These are phyloP conservation scores for Aspergillus sclerotialis DNA, from an alignment of 2,329 filamentous ascomycete species.

Conservation along the genomic window DNA sequence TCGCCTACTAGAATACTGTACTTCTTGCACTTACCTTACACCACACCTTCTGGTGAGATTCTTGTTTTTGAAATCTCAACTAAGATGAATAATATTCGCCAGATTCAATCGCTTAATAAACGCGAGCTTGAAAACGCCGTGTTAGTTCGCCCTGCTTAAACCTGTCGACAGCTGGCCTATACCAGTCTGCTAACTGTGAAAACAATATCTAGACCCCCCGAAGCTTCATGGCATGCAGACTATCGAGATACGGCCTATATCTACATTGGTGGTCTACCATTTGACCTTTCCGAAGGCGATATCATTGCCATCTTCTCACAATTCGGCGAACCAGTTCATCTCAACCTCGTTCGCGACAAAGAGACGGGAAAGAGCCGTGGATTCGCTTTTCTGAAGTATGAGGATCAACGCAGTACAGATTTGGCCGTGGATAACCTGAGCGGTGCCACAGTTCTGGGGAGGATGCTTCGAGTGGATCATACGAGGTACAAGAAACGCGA, in stretches of 20 bases:
- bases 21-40: background rate
- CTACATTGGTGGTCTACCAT: conserved; percentile 91
- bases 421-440: conserved; percentile 93
- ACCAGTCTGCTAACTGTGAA: conserved; percentile 6
- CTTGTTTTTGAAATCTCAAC: conserved; percentile 1
- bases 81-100: conserved; percentile 86
- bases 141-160: conserved; percentile 49
- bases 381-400: conserved; percentile 96
- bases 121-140: conserved; percentile 85
- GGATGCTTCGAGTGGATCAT: conserved; percentile 82
- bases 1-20: no score
- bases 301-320: conserved; percentile 95
- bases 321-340: conserved; percentile 87
- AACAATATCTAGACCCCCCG: conserved; percentile 54
- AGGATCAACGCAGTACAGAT: conserved; percentile 93
- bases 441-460: conserved; percentile 73
- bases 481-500: conserved; percentile 84
- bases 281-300: conserved; percentile 90
- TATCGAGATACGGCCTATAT: conserved; percentile 96
- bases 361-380: conserved; percentile 93
- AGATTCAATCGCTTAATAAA: conserved; percentile 89
- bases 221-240: conserved; percentile 94
- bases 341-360: conserved; percentile 89
- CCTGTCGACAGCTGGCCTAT: no score
- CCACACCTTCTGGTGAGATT: background rate